Evolutionary conservation across 495 filamentous ascomycete genomes (phyloP), one percentile per base, ranked within the genome.

Genomic region (Cladorrhinum samala): DNA sequence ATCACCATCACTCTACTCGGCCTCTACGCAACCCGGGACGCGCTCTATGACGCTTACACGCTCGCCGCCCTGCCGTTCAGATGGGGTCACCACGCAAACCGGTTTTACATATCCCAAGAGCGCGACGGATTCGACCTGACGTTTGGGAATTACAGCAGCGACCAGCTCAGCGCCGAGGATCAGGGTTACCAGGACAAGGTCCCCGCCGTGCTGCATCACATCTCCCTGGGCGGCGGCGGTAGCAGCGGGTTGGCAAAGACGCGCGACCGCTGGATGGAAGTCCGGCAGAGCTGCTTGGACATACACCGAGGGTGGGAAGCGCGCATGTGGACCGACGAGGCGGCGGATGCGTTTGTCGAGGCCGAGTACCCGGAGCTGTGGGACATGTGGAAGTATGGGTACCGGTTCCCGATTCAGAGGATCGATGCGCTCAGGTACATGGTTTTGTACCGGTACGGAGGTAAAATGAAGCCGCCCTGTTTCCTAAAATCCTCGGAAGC

Each of bases 131-230:
- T 74, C 53, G 71, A 74, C 54, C 27, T 74, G 13, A 70, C 59
- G 7, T 74, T 74, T 51, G 57, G 58, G n/a, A 67, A 64, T 48
- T 71, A 74, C 57, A 57, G 53, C 40, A 33, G 36, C 9, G 39
- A 56, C 39, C 68, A 72, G 53, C 40, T 55, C 7, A 61, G 60
- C 68, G 3, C 58, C 53, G 1, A n/a, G n/a, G n/a, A n/a, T n/a
- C 60, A 11, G 14, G 20, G 63, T 2, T 64, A 64, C 36, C 49
- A 61, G 2, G 68, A 72, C 50, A 50, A 57, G 1, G 59, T 74
- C 9, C 71, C 71, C 0, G 61, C 69, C 1, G 52, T 72, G 8
- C 55, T 72, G 14, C 71, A 72, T 42, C 71, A 74, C 57, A 69
- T 74, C 43, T 54, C 65, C 21, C 58, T 72, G 18, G 71, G 65